Base-by-base conservation (phyloP, 164 flowering plant genomes). In the Liquidambar formosana region DNA sequence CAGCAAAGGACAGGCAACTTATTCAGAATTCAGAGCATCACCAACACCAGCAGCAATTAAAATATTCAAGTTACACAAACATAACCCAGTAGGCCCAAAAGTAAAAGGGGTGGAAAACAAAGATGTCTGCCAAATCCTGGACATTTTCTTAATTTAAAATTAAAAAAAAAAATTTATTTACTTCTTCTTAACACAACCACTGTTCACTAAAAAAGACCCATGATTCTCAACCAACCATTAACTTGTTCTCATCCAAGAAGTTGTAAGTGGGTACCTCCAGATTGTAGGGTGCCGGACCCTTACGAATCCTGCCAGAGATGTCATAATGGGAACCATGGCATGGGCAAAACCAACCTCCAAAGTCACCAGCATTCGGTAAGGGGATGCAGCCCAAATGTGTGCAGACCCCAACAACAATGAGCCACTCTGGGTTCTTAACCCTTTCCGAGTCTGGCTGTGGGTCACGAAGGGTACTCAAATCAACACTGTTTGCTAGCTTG, bases 321-420 rank as follows among this genome's bases (percentile, higher is more conserved):
- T 82, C 85, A 53, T 82, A 82, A 61, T 82, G 83, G 16, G 85
- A 82, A 3, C 85, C 85, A 72, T 82, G 85, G 76, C 85, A 82
- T 5, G 86, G 86, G 70, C 86, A 83, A 67, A 83, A 83, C 84
- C 84, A 83, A 8, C 83, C 85, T 21, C 83, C 85, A 69, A 64
- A 82, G 21, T 82, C 85, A 58, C 85, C 85, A 49, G 85, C 83
- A 75, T 82, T 80, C 12, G 85, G 85, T 53, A 79, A 73, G 14
- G 85, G 85, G 67, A 83, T 83, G 75, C 86, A 83, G 8, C 86
- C 86, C 51, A 82, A 68, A 69, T 82, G 85, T 3, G 85, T 82
- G 71, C 85, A 82, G 21, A 82, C 83, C 10, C 83, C 85, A 58
- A 80, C 62, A 1, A 82, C 82, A 19, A 82, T 16, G 1, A 82